Evolutionary conservation across 768 basidiomycete species (phyloP).

Genomic region (Tulasnella sp.): DNA sequence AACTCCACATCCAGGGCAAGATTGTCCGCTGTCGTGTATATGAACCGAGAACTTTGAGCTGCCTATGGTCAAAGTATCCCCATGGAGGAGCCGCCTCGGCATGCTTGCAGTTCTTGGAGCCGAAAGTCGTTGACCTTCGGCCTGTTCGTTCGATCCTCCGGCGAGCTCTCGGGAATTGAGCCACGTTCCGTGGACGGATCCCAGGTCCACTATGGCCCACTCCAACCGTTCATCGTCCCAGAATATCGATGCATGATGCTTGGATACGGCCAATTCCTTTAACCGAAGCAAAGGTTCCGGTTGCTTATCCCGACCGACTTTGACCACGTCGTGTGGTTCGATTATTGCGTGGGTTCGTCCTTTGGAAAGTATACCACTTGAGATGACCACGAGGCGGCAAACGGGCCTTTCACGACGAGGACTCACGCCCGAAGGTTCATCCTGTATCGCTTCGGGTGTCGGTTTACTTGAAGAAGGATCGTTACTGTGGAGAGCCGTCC

Average conservation of each 20-base stretch:
- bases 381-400: background rate
- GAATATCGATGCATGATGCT: constrained; percentile 66
- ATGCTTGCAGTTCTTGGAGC: constrained; percentile 58
- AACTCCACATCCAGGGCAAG: constrained; percentile 49
- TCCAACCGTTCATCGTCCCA: constrained; percentile 52
- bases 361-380: background rate
- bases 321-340: constrained; percentile 50
- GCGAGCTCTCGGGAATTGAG: constrained; percentile 30
- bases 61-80: constrained; percentile 59
- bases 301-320: constrained; percentile 65
- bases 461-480: background rate
- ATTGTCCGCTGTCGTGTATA: constrained; percentile 52
- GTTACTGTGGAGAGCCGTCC: background rate
- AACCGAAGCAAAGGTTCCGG: constrained; percentile 49
- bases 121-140: constrained; percentile 41
- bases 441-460: background rate
- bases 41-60: constrained; percentile 64
- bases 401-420: background rate
- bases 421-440: background rate
- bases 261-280: constrained; percentile 79
- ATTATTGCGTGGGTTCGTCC: constrained; percentile 39
- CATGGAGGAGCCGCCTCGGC: constrained; percentile 53
- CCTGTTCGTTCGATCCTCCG: constrained; percentile 20
- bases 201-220: constrained; percentile 79
- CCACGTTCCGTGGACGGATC: constrained; percentile 78